Evolutionary conservation across 495 filamentous ascomycete genomes (phyloP).

Genomic region (Neurospora hispaniola): DNA sequence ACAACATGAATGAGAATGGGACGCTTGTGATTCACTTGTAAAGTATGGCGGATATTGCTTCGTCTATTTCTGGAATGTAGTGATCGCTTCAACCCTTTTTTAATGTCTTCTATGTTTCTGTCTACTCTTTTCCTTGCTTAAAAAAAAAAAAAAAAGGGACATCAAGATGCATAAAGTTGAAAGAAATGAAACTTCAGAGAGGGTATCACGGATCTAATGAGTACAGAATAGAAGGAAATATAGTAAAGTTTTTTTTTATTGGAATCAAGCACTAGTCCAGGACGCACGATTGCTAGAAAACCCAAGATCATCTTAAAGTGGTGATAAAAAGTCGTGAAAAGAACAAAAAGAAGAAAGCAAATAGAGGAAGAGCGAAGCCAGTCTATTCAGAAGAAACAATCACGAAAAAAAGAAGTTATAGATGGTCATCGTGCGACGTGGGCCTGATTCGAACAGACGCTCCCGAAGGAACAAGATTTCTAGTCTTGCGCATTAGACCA

Average conservation of each 20-base stretch:
- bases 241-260: neutral
- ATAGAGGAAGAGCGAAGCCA: neutral
- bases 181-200: neutral
- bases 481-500: no score
- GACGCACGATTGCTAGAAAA: neutral
- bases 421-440: neutral
- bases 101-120: no score
- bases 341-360: neutral
- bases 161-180: no score
- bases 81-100: no score
- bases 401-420: neutral
- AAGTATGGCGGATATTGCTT: neutral
- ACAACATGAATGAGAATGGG: neutral
- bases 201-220: neutral
- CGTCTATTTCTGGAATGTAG: no score
- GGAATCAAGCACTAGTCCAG: neutral
- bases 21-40: neutral
- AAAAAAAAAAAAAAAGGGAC: no score
- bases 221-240: neutral
- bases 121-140: neutral
- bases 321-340: neutral
- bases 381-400: neutral
- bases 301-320: neutral
- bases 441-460: neutral
- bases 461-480: no score